Percentiles rank a stretch among this genome's conserved stretches.
phyloP scores from a whole-genome alignment of 768 basidiomycete genomes.

The Gloeophyllum trabeum region DNA sequence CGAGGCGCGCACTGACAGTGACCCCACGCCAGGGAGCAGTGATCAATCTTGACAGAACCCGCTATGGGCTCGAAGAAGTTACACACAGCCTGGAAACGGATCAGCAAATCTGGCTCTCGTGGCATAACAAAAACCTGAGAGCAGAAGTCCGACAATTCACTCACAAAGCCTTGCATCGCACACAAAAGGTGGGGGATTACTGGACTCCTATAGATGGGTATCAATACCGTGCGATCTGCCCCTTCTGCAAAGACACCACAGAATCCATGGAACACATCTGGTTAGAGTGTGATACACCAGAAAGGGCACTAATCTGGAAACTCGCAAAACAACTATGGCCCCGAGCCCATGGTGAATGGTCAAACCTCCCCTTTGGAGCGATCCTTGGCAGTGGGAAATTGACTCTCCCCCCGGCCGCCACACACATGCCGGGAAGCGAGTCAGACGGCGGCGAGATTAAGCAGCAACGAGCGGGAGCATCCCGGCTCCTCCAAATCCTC shows the following conservation, averaged over 20 bases:
- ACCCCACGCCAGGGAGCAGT: background rate
- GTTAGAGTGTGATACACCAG: background rate
- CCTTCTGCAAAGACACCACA: background rate
- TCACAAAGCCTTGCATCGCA: background rate
- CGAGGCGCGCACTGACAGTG: background rate
- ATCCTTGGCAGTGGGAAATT: background rate
- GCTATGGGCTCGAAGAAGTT: background rate
- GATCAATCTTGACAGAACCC: background rate
- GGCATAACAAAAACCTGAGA: background rate
- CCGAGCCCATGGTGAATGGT: background rate
- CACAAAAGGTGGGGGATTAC: background rate
- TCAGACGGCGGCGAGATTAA: background rate
- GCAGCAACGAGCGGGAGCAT: background rate
- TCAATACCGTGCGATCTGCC: background rate
- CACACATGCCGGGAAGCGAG: background rate
- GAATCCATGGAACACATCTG: background rate
- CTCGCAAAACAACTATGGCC: background rate
- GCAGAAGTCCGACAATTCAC: background rate
- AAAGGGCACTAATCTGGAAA: background rate
- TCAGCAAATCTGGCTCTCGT: background rate
- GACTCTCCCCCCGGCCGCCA: background rate
- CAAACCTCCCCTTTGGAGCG: background rate
- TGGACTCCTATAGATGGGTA: background rate
- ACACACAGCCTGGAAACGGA: background rate
- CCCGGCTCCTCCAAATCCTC: constrained; percentile 13